Conservation (phyloP, 495 filamentous ascomycete species). For the Penicillium angulare region DNA sequence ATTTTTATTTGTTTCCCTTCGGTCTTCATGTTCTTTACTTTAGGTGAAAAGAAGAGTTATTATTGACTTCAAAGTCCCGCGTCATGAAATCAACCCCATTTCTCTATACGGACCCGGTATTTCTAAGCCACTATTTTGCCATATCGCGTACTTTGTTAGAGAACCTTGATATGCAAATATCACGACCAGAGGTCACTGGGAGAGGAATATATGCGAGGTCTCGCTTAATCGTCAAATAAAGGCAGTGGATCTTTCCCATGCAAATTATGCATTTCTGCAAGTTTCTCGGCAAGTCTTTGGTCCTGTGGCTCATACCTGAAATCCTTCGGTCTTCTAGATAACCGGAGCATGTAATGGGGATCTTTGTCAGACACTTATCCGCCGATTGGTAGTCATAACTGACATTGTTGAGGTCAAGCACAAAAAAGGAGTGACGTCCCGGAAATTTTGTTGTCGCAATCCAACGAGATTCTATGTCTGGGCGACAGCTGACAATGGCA, state of each 20-base stretch:
- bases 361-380: not conserved
- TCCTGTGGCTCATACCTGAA: not conserved
- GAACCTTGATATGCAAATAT: not conserved
- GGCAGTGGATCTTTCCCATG: constrained; percentile 6
- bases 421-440: constrained; percentile 5
- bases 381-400: constrained; percentile 5
- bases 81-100: too few species aligned
- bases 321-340: constrained; percentile 6
- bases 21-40: too few species aligned
- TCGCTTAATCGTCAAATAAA: constrained; percentile 4
- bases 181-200: not conserved
- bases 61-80: too few species aligned
- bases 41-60: too few species aligned
- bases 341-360: constrained; percentile 5
- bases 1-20: too few species aligned
- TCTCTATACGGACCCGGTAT: too few species aligned
- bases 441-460: not conserved
- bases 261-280: constrained; percentile 1
- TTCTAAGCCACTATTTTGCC: too few species aligned
- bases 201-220: not conserved
- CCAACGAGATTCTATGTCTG: not conserved
- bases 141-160: too few species aligned
- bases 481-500: not conserved
- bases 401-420: constrained; percentile 6
- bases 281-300: constrained; percentile 2